phyloP scores from a whole-genome alignment of 768 basidiomycete genomes.

The Collybia sordida region DNA sequence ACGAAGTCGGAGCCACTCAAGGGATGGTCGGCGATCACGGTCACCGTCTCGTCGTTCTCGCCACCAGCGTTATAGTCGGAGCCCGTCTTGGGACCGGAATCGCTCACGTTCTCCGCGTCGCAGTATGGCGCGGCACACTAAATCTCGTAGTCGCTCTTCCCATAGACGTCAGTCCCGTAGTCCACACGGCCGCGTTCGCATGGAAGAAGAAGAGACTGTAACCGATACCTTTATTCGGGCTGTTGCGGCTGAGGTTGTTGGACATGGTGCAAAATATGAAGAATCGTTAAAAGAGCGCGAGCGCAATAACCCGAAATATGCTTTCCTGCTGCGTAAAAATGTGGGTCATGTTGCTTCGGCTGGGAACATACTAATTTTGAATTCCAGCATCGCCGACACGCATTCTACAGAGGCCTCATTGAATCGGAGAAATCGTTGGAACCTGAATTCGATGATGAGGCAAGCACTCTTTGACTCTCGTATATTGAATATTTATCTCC shows the following conservation, averaged over 20 bases:
- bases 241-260: constrained; percentile 82
- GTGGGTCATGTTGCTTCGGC: constrained; percentile 35
- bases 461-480: constrained; percentile 19
- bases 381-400: constrained; percentile 66
- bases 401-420: constrained; percentile 68
- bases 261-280: constrained; percentile 79
- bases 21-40: constrained; percentile 38
- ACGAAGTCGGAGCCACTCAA: constrained; percentile 40
- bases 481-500: constrained; percentile 4
- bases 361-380: constrained; percentile 2
- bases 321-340: constrained; percentile 63
- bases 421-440: constrained; percentile 54
- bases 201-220: constrained; percentile 65
- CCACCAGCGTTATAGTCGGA: constrained; percentile 46
- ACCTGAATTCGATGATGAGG: constrained; percentile 83
- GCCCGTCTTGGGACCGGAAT: constrained; percentile 44
- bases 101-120: constrained; percentile 43
- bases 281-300: constrained; percentile 74
- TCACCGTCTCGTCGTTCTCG: constrained; percentile 32
- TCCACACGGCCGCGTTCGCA: constrained; percentile 39
- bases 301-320: constrained; percentile 77
- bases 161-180: constrained; percentile 51
- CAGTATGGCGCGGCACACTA: constrained; percentile 25
- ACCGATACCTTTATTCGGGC: constrained; percentile 86
- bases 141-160: constrained; percentile 43